phyloP scores from a whole-genome alignment of 306 rosid species.

The Vicia sativa region DNA sequence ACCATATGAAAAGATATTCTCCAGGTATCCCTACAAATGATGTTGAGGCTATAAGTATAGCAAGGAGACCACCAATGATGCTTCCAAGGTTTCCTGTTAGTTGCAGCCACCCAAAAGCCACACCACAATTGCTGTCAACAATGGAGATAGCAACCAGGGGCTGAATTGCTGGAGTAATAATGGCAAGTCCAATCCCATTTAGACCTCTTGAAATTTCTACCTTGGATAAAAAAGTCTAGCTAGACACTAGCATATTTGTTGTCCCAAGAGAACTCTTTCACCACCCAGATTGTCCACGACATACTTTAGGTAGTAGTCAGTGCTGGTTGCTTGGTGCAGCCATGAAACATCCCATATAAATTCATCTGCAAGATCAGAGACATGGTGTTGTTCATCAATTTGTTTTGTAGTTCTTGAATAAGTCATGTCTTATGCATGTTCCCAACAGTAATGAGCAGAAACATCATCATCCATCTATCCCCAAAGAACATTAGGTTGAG shows the following conservation, averaged over 20 bases:
- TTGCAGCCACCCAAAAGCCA: conserved; percentile 83
- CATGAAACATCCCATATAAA: conserved; percentile 88
- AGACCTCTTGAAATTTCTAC: conserved; percentile 92
- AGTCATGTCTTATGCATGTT: conserved; percentile 85
- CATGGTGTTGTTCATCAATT: conserved; percentile 67
- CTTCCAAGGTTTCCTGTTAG: conserved; percentile 70
- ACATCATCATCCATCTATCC: conserved; percentile 88
- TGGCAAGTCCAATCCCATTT: conserved; percentile 91
- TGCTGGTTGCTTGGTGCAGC: conserved; percentile 71
- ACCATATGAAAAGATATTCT: conserved; percentile 79
- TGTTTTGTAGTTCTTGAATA: conserved; percentile 71
- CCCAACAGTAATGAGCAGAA: conserved; percentile 89
- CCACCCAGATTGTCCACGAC: conserved; percentile 72
- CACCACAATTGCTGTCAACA: conserved; percentile 68
- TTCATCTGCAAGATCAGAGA: conserved; percentile 91
- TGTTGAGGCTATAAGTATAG: conserved; percentile 65
- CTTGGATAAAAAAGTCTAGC: too few relatives aligned
- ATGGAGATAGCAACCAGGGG: conserved; percentile 83
- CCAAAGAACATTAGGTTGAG: conserved; percentile 84
- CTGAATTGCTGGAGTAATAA: conserved; percentile 76
- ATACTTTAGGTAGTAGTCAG: conserved; percentile 73
- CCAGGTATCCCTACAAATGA: conserved; percentile 71
- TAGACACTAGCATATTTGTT: conserved; percentile 87
- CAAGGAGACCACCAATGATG: conserved; percentile 67
- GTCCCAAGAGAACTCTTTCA: conserved; percentile 91